Evolutionary conservation across 495 filamentous ascomycete species (phyloP).

Genomic region (Neurospora sp.): DNA sequence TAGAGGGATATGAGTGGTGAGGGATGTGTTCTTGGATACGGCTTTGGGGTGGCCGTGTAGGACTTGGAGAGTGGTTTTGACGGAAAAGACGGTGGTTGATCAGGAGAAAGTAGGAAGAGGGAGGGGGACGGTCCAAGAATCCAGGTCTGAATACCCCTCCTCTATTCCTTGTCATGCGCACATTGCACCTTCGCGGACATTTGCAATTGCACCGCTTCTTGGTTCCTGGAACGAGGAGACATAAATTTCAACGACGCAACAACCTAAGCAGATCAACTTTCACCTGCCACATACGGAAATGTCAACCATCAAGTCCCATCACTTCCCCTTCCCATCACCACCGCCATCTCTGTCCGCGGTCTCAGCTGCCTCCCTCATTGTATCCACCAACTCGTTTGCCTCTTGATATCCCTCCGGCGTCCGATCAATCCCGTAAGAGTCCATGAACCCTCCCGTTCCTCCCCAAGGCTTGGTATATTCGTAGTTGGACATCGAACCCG

Average conservation of each 20-base stretch:
- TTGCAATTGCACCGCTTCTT: neutral
- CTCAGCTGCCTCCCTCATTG: neutral
- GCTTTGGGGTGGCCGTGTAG: neutral
- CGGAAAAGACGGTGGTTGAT: neutral
- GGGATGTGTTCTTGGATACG: neutral
- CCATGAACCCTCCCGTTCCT: neutral
- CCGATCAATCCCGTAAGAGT: neutral
- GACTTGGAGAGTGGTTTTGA: neutral
- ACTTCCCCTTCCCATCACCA: neutral
- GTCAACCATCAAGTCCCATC: neutral
- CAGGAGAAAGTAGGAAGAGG: neutral
- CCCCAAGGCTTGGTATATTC: neutral
- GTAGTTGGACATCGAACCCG: neutral
- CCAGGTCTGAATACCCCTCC: neutral
- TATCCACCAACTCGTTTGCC: neutral
- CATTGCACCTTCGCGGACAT: neutral
- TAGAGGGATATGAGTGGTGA: neutral
- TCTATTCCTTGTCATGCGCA: neutral
- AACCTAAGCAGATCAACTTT: neutral
- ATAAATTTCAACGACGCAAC: no score
- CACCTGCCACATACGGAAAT: neutral
- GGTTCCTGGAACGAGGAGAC: neutral
- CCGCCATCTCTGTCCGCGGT: neutral
- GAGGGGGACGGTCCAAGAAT: neutral
- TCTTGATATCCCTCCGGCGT: neutral